These are phyloP conservation scores for Neonectria sp. DNA, from an alignment of 2,329 filamentous ascomycete species.

Conservation along the genomic window DNA sequence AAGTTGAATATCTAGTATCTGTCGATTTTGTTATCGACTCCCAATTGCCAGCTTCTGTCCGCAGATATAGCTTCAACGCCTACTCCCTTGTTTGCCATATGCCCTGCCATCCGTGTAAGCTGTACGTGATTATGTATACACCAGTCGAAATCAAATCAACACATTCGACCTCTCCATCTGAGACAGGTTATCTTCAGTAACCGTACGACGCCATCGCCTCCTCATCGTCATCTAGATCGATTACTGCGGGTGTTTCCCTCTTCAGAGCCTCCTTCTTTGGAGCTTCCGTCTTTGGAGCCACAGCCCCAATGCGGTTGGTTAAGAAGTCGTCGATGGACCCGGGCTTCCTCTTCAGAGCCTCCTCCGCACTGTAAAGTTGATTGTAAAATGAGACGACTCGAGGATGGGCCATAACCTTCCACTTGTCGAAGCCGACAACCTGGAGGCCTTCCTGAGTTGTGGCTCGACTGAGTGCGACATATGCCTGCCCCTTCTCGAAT, in stretches of 20 bases:
- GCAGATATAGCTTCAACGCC: conserved; percentile 30
- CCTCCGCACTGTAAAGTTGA: conserved; percentile 82
- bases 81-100: conserved; percentile 21
- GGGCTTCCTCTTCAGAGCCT: conserved; percentile 58
- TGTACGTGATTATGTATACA: conserved; percentile 25
- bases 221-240: conserved; percentile 65
- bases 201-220: conserved; percentile 64
- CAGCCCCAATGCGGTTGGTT: conserved; percentile 51
- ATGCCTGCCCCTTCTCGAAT: conserved; percentile 98
- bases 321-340: conserved; percentile 59
- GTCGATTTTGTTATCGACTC: conserved; percentile 12
- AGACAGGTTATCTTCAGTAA: conserved; percentile 45
- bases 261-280: conserved; percentile 23
- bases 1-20: conserved; percentile 37
- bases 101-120: conserved; percentile 24
- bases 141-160: conserved; percentile 14
- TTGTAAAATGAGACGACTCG: conserved; percentile 89
- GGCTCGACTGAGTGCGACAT: conserved; percentile 94
- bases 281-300: conserved; percentile 18
- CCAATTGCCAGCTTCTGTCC: conserved; percentile 30
- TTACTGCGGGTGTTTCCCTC: conserved; percentile 38
- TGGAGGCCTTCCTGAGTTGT: conserved; percentile 90
- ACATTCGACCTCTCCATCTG: conserved; percentile 1
- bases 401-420: conserved; percentile 94
- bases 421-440: conserved; percentile 89